Percentiles rank a stretch among this genome's conserved stretches.
These are phyloP conservation scores for Aspergillus egyptiacus DNA, from an alignment of 495 filamentous ascomycete species.

Conservation along the genomic window DNA sequence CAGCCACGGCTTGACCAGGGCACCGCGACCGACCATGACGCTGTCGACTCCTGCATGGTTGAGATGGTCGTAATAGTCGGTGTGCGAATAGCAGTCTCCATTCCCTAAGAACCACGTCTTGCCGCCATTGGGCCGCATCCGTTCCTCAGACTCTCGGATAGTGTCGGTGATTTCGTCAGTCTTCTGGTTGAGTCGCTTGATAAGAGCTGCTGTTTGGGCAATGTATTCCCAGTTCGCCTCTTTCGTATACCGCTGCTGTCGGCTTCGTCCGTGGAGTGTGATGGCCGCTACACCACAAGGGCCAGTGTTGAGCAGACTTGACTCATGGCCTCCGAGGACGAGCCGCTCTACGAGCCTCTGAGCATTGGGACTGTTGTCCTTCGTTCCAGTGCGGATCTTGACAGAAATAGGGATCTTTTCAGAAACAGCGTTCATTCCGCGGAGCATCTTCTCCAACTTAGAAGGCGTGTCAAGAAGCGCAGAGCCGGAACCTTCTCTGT, in stretches of 20 bases:
- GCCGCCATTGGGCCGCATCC: slow-evolving; percentile 53
- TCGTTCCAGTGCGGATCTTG: slow-evolving; percentile 91
- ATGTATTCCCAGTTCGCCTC: slow-evolving; percentile 92
- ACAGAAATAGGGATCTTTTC: slow-evolving; percentile 81
- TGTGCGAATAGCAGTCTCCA: slow-evolving; percentile 89
- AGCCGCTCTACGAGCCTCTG: slow-evolving; percentile 77
- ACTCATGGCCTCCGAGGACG: slow-evolving; percentile 66
- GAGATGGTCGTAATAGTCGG: slow-evolving; percentile 77
- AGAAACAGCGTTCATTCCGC: slow-evolving; percentile 91
- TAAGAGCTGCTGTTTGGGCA: slow-evolving; percentile 76
- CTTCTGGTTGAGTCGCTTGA: slow-evolving; percentile 67
- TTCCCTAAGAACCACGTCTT: slow-evolving; percentile 90
- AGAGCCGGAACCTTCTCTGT: slow-evolving; percentile 80
- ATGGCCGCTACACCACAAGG: slow-evolving; percentile 82
- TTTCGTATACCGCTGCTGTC: slow-evolving; percentile 89
- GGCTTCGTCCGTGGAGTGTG: slow-evolving; percentile 86
- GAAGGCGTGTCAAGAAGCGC: slow-evolving; percentile 77
- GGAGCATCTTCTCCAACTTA: slow-evolving; percentile 84
- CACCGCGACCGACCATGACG: slow-evolving; percentile 88
- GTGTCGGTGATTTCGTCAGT: slow-evolving; percentile 65
- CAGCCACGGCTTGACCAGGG: slow-evolving; percentile 93
- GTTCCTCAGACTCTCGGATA: slow-evolving; percentile 62
- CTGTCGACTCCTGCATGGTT: slow-evolving; percentile 71
- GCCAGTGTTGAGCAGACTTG: slow-evolving; percentile 50
- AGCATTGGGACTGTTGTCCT: slow-evolving; percentile 71